These are phyloP conservation scores for Globisporangium barbulae DNA, from an alignment of 352 stramenopile genomes.

Conservation along the genomic window DNA sequence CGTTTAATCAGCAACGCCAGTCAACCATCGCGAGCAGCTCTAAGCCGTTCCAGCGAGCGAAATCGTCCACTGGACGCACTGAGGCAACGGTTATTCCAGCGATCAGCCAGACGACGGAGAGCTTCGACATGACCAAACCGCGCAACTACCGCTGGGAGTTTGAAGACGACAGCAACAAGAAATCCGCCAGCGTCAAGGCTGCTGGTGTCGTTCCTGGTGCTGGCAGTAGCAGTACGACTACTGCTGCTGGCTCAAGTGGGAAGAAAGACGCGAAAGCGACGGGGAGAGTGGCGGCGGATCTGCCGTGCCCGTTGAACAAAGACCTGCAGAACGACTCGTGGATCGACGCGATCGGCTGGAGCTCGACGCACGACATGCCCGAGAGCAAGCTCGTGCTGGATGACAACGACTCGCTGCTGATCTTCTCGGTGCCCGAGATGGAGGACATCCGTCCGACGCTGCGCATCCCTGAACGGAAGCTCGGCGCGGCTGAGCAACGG, in stretches of 20 bases:
- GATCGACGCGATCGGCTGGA: slow-evolving; percentile 78
- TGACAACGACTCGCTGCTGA: slow-evolving; percentile 77
- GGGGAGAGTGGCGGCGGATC: neutral
- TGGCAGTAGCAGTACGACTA: neutral
- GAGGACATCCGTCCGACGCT: slow-evolving; percentile 78
- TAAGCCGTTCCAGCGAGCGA: slow-evolving; percentile 3
- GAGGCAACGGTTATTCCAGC: neutral
- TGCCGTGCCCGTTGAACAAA: slow-evolving; percentile 62
- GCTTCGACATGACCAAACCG: slow-evolving; percentile 77
- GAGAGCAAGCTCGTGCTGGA: slow-evolving; percentile 79
- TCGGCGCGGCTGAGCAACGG: slow-evolving; percentile 72
- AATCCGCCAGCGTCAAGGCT: neutral
- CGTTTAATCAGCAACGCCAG: neutral
- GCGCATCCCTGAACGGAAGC: slow-evolving; percentile 77
- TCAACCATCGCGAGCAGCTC: neutral
- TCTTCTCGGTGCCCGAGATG: slow-evolving; percentile 75
- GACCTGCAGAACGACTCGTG: slow-evolving; percentile 69
- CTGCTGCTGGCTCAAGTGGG: neutral
- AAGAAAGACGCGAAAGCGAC: neutral
- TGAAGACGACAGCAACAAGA: slow-evolving; percentile 16
- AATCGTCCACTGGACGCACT: neutral
- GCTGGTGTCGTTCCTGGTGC: neutral
- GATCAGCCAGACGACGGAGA: neutral
- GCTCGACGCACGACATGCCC: slow-evolving; percentile 76
- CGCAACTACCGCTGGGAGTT: slow-evolving; percentile 79